Evolutionary conservation across 306 rosid genomes (phyloP), one percentile per base, ranked within the genome.

Genomic region (Vicia sativa): DNA sequence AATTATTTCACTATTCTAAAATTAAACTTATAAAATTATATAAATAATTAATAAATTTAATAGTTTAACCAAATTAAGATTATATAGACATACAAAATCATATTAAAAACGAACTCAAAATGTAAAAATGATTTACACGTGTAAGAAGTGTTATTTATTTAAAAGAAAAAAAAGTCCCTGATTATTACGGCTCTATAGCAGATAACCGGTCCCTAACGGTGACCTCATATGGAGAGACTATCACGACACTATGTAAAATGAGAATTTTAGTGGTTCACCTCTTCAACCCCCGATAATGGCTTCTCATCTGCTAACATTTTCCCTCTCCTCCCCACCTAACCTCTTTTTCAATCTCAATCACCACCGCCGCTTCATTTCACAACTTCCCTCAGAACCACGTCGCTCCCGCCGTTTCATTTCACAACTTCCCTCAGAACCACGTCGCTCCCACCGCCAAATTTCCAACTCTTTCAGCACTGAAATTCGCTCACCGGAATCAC

Each of bases 401-500:
- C 78, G 71, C 60, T 26, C 0, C 48, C 37, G 49, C 29, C 83
- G 75, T 78, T 84, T 82, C 86, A 46, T 50, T 50, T 34, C 74
- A 77, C 74, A 50, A 4, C 80, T 67, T 5, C 69, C 71, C 3
- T 6, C 59, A 11, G 78, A 78, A 23, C 76, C 50, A 48, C 84
- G 78, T 31, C 78, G 71, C 60, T 26, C 0, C 48, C 37, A 41
- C 29, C 83, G 75, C n/a, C n/a, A n/a, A n/a, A n/a, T n/a, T n/a
- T n/a, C n/a, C n/a, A n/a, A 64, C 73, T 80, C 90, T 38, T 68
- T 85, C 44, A 72, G 74, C 3, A 70, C 82, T 9, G 68, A 78
- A 5, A 65, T 70, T 44, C 68, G 54, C 5, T 65, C 81, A 4
- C 23, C 59, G 34, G 81, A 62, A 34, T 37, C 50, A 11, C 73